Evolutionary conservation across 345 rosid species (phyloP), one percentile per base, ranked within the genome.

Genomic region (Adansonia digitata): DNA sequence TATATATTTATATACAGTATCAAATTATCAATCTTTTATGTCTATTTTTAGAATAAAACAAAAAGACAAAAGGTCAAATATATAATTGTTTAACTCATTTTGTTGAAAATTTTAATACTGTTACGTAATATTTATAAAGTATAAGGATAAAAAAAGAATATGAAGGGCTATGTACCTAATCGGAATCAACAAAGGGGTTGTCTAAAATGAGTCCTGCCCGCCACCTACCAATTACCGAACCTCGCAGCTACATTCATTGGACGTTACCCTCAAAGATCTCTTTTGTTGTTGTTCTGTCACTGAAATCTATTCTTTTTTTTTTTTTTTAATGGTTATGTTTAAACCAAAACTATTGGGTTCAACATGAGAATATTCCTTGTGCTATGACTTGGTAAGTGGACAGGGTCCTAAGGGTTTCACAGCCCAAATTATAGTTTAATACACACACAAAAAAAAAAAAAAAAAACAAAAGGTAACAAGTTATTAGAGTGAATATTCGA

Each of bases 51-150:
- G 48, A 31, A 27, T 26, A 29, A 45, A 31, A 68, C 35, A 42
- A 57, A n/a, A 59, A 48, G 79, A 69, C 79, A 76, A 76, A 68
- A 20, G 51, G 78, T 75, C 74, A 68, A 67, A 43, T 57, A 12
- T 27, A 26, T 37, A 64, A 40, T 34, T 45, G 72, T 46, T 26
- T 45, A 7, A 9, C 20, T 20, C 7, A 20, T 64, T 2, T 5
- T 22, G 49, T 40, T 40, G 69, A 42, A 66, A 66, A 4, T 40
- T 69, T 46, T 37, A 69, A 29, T 46, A 69, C 2, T 37, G 10
- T 63, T 63, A 15, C 10, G 40, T 18, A 7, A 7, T 29, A 34
- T 69, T 13, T n/a, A 2, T n/a, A 24, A 18, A 45, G 17, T 5
- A 22, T 5, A 6, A 43, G 20, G 12, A 3, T 0, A 8, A 34